These are phyloP conservation scores for Acanthochlamys bracteata DNA, from an alignment of 106 monocot genomes.

Conservation along the genomic window DNA sequence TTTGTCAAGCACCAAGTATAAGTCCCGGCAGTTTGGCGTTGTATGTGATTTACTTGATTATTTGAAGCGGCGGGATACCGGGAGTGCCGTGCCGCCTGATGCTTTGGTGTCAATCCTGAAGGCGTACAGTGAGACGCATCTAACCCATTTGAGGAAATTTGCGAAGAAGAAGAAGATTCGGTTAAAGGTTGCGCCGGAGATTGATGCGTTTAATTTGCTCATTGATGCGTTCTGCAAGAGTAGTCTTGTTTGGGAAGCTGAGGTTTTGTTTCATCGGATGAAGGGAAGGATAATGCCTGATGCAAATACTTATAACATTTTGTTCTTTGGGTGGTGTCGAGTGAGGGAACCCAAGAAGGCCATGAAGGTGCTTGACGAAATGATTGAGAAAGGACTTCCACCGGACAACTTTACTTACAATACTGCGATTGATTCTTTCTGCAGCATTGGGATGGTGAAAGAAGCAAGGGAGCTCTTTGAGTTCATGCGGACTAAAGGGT, in stretches of 20 bases:
- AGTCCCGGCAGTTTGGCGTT: slow-evolving; percentile 68
- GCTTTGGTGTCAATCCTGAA: slow-evolving; percentile 35
- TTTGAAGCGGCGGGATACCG: slow-evolving; percentile 54
- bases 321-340: slow-evolving; percentile 99
- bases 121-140: slow-evolving; percentile 57
- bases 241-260: slow-evolving; percentile 58
- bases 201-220: slow-evolving; percentile 75
- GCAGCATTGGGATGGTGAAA: slow-evolving; percentile 58
- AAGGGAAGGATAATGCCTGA: slow-evolving; percentile 62
- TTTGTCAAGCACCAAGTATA: slow-evolving; percentile 73
- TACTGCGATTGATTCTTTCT: slow-evolving; percentile 76
- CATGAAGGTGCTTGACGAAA: slow-evolving; percentile 87
- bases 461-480: slow-evolving; percentile 84
- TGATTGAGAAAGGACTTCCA: slow-evolving; percentile 51
- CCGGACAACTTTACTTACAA: slow-evolving; percentile 92
- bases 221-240: slow-evolving; percentile 86
- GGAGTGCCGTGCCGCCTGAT: slow-evolving; percentile 41
- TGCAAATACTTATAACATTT: slow-evolving; percentile 65
- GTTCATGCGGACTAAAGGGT: slow-evolving; percentile 91
- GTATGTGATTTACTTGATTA: slow-evolving; percentile 72
- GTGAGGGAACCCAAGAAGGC: slow-evolving; percentile 61
- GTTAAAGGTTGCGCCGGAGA: slow-evolving; percentile 54
- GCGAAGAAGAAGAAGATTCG: slow-evolving; percentile 65
- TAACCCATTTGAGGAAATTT: slow-evolving; percentile 67
- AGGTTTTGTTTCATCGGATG: slow-evolving; percentile 44